Percentiles rank a stretch among this genome's conserved stretches.
Evolutionary conservation across 768 basidiomycete species (phyloP).

Genomic region (Piloderma croceum): DNA sequence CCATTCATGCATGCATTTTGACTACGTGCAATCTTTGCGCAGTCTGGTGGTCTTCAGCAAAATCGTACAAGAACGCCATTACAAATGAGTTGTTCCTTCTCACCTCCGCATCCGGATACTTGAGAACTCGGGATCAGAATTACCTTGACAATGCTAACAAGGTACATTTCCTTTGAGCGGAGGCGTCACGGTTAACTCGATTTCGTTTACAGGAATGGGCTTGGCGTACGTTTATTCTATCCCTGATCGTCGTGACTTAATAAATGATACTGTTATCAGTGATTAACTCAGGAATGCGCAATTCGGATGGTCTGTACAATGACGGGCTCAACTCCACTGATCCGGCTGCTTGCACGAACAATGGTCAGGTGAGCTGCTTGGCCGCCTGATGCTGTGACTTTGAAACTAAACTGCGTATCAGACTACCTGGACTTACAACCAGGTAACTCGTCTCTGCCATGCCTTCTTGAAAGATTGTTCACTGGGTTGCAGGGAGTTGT

Average conservation of each 20-base stretch:
- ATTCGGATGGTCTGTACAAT: slow-evolving; percentile 40
- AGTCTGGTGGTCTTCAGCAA: slow-evolving; percentile 58
- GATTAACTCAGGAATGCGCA: slow-evolving; percentile 40
- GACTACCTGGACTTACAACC: slow-evolving; percentile 60
- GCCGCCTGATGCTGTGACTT: background rate
- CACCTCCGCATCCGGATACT: slow-evolving; percentile 43
- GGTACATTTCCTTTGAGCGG: slow-evolving; percentile 29
- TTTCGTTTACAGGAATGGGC: slow-evolving; percentile 23
- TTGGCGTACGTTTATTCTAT: slow-evolving; percentile 35
- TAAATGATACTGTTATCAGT: too few species aligned
- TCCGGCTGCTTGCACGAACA: slow-evolving; percentile 33
- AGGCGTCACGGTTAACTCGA: too few species aligned
- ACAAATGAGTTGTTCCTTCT: slow-evolving; percentile 53
- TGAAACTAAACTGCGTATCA: slow-evolving; percentile 12
- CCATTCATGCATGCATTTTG: background rate
- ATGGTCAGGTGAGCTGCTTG: slow-evolving; percentile 24
- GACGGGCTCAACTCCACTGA: slow-evolving; percentile 31
- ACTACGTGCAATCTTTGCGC: background rate
- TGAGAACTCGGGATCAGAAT: slow-evolving; percentile 28
- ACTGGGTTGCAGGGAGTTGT: slow-evolving; percentile 44
- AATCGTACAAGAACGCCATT: slow-evolving; percentile 55
- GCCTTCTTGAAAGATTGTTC: background rate
- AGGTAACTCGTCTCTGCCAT: slow-evolving; percentile 27
- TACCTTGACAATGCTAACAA: slow-evolving; percentile 47
- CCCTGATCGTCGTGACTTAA: too few species aligned